These are phyloP conservation scores for Quercus glauca DNA, from an alignment of 306 rosid genomes.

Conservation along the genomic window DNA sequence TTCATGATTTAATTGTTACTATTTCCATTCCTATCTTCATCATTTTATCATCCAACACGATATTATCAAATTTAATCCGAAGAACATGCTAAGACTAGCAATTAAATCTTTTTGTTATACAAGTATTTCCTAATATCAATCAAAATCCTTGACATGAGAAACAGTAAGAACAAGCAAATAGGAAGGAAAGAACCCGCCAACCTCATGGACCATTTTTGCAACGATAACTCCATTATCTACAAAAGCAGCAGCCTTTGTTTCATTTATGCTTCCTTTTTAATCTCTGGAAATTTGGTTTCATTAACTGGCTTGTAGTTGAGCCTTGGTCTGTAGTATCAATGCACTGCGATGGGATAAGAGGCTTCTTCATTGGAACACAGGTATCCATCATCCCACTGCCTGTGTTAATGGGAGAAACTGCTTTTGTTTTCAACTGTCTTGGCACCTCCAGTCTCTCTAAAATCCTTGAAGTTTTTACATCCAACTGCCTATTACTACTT, in stretches of 20 bases:
- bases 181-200: slow-evolving; percentile 14
- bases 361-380: slow-evolving; percentile 36
- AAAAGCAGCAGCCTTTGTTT: slow-evolving; percentile 15
- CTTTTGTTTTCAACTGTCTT: slow-evolving; percentile 47
- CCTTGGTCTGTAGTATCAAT: slow-evolving; percentile 37
- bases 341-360: slow-evolving; percentile 43
- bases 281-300: slow-evolving; percentile 71
- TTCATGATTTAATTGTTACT: neutral
- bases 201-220: slow-evolving; percentile 25
- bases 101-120: neutral
- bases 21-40: neutral
- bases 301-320: slow-evolving; percentile 42
- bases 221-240: neutral
- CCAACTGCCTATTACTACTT: slow-evolving; percentile 46
- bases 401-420: slow-evolving; percentile 28
- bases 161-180: neutral
- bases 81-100: neutral
- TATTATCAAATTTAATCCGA: neutral
- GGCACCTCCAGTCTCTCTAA: slow-evolving; percentile 82
- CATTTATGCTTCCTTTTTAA: slow-evolving; percentile 54
- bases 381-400: slow-evolving; percentile 31
- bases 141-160: neutral
- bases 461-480: slow-evolving; percentile 67
- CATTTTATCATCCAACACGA: neutral
- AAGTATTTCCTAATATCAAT: neutral